Evolutionary conservation across 2,329 filamentous ascomycete species (phyloP).

Genomic region (Pseudogymnoascus sp.): DNA sequence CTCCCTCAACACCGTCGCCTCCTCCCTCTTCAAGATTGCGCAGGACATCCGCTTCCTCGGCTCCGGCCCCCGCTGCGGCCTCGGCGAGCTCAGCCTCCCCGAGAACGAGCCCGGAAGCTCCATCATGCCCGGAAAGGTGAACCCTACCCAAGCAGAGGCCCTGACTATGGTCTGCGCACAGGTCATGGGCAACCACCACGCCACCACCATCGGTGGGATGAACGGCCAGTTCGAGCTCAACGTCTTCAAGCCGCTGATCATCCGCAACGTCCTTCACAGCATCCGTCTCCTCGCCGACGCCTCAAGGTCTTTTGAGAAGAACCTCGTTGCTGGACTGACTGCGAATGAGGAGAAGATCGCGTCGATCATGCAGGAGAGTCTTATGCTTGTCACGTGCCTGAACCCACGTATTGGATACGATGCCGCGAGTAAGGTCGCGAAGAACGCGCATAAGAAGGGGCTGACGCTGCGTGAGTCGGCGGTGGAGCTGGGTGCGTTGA

Average conservation of each 20-base stretch:
- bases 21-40: slow-evolving; percentile 93
- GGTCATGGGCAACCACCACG: slow-evolving; percentile 95
- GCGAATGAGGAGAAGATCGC: slow-evolving; percentile 91
- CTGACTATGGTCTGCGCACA: slow-evolving; percentile 97
- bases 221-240: slow-evolving; percentile 99
- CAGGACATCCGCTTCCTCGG: slow-evolving; percentile 97
- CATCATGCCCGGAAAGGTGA: slow-evolving; percentile 99
- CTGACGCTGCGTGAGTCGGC: slow-evolving; percentile 88
- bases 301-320: slow-evolving; percentile 93
- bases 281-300: slow-evolving; percentile 79
- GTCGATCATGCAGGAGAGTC: slow-evolving; percentile 85
- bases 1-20: slow-evolving; percentile 84
- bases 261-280: slow-evolving; percentile 92
- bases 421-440: slow-evolving; percentile 93
- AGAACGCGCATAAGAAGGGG: slow-evolving; percentile 99
- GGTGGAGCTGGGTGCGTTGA: slow-evolving; percentile 85
- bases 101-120: slow-evolving; percentile 97
- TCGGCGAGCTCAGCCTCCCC: slow-evolving; percentile 85
- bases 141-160: slow-evolving; percentile 96
- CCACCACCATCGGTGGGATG: slow-evolving; percentile 88
- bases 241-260: slow-evolving; percentile 96
- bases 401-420: slow-evolving; percentile 98
- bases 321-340: slow-evolving; percentile 78
- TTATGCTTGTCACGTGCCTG: slow-evolving; percentile 97
- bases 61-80: slow-evolving; percentile 88